Percentiles rank a stretch among this genome's conserved stretches.
phyloP scores from a whole-genome alignment of 225 moss, liverwort and hornwort genomes.

The Rhytidiadelphus loreus region DNA sequence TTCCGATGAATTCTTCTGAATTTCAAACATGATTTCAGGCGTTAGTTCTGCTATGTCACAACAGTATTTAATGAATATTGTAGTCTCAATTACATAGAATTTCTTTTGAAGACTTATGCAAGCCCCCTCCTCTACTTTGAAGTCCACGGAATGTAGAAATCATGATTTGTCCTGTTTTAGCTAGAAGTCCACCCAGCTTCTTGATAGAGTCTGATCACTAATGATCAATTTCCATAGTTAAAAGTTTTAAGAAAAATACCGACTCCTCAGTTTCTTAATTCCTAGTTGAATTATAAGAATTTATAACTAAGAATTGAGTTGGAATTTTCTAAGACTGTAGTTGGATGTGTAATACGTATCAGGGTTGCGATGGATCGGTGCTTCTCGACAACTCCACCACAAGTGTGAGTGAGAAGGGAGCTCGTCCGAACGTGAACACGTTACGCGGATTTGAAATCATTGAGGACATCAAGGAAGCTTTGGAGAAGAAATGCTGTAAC shows the following conservation, averaged over 20 bases:
- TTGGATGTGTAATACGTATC: background rate
- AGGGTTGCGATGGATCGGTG: constrained; percentile 56
- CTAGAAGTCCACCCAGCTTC: background rate
- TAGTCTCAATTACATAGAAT: background rate
- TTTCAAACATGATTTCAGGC: background rate
- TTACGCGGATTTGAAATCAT: constrained; percentile 32
- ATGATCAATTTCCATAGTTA: background rate
- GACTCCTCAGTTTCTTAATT: background rate
- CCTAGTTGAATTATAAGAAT: background rate
- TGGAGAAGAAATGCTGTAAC: constrained; percentile 16
- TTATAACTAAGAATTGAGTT: background rate
- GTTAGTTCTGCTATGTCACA: background rate
- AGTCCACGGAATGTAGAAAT: background rate
- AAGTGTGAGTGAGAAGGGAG: constrained; percentile 30
- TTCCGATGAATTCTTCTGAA: background rate
- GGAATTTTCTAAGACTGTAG: background rate
- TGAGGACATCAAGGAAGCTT: constrained; percentile 20
- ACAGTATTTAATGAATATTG: background rate
- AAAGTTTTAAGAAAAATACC: background rate
- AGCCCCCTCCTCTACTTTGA: background rate
- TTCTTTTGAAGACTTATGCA: background rate
- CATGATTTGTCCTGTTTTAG: background rate
- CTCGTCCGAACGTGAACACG: constrained; percentile 33
- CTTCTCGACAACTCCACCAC: constrained; percentile 36
- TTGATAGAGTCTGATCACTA: background rate